phyloP scores from a whole-genome alignment of 2,329 filamentous ascomycete genomes.

The Talaromyces albobiverticillius region DNA sequence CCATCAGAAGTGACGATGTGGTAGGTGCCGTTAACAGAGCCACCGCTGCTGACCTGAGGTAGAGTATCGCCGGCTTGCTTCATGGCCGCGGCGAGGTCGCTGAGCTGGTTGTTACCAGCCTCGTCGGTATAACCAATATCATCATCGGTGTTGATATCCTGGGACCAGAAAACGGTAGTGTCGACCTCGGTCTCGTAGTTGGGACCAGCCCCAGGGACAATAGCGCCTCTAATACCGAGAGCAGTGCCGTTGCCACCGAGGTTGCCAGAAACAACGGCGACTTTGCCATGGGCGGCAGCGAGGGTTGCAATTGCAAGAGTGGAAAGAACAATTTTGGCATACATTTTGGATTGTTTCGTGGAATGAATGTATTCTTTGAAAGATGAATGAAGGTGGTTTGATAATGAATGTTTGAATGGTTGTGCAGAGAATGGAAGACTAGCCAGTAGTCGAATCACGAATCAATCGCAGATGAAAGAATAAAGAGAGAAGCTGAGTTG shows the following conservation, averaged over 20 bases:
- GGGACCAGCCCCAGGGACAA: conserved; percentile 9
- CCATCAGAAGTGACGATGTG: conserved; percentile 13
- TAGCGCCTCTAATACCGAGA: conserved; percentile 10
- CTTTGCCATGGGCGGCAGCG: conserved; percentile 13
- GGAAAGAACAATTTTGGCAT: not conserved
- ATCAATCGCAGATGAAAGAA: not conserved
- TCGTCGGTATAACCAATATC: conserved; percentile 8
- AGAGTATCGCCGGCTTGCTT: not conserved
- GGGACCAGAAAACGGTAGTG: conserved; percentile 12
- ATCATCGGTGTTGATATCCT: conserved; percentile 7
- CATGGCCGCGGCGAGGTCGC: conserved; percentile 3
- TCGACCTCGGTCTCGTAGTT: conserved; percentile 12
- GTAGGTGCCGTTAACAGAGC: conserved; percentile 8
- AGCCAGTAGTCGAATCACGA: not conserved
- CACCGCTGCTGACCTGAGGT: conserved; percentile 13
- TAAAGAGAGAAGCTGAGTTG: not conserved
- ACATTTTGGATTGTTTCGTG: conserved; percentile 4
- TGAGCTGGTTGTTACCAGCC: conserved; percentile 10
- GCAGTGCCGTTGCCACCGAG: conserved; percentile 13
- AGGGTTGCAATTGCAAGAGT: conserved; percentile 2
- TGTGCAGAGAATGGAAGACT: not conserved
- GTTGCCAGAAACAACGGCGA: conserved; percentile 10
- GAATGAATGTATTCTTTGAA: not conserved
- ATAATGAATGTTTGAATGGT: not conserved
- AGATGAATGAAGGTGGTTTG: not conserved